Base-by-base conservation (phyloP, 2,329 filamentous ascomycete species). In the Aspergillus amoenus region DNA sequence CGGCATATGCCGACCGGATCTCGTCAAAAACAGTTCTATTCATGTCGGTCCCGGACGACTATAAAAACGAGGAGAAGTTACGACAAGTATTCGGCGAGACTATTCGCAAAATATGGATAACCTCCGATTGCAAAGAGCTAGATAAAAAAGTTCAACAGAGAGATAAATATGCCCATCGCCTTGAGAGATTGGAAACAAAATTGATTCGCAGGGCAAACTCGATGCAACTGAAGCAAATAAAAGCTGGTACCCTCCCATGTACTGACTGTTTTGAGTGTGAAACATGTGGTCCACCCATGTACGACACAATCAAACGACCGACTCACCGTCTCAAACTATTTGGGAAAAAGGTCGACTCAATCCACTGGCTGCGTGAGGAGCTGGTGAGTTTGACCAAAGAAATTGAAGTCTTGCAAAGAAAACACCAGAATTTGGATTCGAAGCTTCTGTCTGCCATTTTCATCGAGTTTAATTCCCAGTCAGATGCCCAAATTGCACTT, bases 11-110 rank as follows among this genome's bases (percentile, higher is more conserved):
- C 46, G 88, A 89, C 66, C 88, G 93, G 48, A 87, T 97, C 34
- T 97, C 93, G 2, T 93, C 93, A 0, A 84, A 91, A 48, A 96
- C 93, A 1, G 88, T 97, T 0, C 83, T 99, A 7, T 91, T 96
- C 74, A 89, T 92, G 46, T 90, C 89, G 1, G 90, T 97, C 0
- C 93, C 93, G 0, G 80, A 86, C 8, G 78, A 85, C 1, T 95
- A 93, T 61, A 84, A 93, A 56, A 85, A 91, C 60, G 88, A 94
- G 70, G 80, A 81, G 12, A 88, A 85, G 60, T 76, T 97, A 51
- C 86, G 88, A 57, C 87, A 88, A 64, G 84, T 95, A 43, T 96
- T 97, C 67, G 91, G 92, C 13, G 81, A 89, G 22, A 82, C 88
- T 0, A 91, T 95, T n/a, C 86, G 86, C 68, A 84, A 87, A 50